Percentiles rank a stretch among this genome's conserved stretches.
Conservation (phyloP, 2,329 filamentous ascomycete species). For the Alternaria viburni region DNA sequence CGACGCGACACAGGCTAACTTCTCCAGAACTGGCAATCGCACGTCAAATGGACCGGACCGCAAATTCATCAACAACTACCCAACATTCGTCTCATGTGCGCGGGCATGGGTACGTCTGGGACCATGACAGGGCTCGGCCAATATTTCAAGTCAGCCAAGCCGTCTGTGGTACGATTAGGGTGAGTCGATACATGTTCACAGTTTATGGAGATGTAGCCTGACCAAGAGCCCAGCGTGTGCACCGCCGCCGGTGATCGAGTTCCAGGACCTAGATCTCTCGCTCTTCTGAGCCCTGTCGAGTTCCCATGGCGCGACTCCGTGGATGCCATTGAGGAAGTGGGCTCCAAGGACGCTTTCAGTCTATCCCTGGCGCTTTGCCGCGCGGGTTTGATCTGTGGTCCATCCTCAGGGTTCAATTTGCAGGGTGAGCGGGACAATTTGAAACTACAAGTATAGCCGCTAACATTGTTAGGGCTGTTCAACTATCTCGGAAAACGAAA, state of each 20-base stretch:
- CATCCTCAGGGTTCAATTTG: constrained; percentile 66
- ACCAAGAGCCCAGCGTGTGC: constrained; percentile 55
- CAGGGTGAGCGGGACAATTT: constrained; percentile 45
- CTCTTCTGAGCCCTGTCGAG: constrained; percentile 57
- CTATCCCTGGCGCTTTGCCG: constrained; percentile 62
- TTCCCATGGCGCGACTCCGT: constrained; percentile 66
- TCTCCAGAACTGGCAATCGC: constrained; percentile 59
- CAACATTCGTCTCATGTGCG: constrained; percentile 62
- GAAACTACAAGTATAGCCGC: not conserved
- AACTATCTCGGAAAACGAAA: constrained; percentile 22
- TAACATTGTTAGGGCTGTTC: constrained; percentile 19
- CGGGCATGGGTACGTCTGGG: constrained; percentile 64
- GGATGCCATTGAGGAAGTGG: constrained; percentile 64
- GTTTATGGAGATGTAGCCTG: not conserved
- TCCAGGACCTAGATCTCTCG: constrained; percentile 63
- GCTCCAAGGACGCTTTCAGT: constrained; percentile 60
- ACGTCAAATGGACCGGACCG: constrained; percentile 65
- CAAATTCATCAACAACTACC: constrained; percentile 64
- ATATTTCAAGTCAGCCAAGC: constrained; percentile 27
- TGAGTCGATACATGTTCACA: not conserved
- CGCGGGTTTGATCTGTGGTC: constrained; percentile 65
- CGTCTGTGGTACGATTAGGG: constrained; percentile 28
- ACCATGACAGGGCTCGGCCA: constrained; percentile 31
- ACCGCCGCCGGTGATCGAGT: constrained; percentile 64
- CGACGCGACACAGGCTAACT: not conserved